These are phyloP conservation scores for Cotoneaster glaucophyllus DNA, from an alignment of 306 rosid species.

Conservation along the genomic window DNA sequence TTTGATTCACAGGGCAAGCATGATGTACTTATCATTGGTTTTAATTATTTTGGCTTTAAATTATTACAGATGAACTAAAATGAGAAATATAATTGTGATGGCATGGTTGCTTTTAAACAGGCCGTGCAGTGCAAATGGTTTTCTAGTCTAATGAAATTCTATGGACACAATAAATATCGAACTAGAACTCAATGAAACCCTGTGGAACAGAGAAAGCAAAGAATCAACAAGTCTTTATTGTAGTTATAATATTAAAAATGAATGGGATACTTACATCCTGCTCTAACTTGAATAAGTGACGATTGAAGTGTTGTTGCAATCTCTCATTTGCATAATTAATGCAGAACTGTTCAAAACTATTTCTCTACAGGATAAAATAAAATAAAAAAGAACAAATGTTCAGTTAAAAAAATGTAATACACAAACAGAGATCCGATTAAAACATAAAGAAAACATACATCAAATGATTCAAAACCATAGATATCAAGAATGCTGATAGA, in stretches of 20 bases:
- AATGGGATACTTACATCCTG: constrained; percentile 67
- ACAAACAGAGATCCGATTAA: not conserved
- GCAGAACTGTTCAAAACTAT: constrained; percentile 98
- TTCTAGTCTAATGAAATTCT: not conserved
- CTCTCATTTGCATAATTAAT: constrained; percentile 98
- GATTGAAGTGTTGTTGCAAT: constrained; percentile 96
- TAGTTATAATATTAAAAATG: constrained; percentile 1
- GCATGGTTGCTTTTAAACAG: not conserved
- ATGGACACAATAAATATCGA: not conserved
- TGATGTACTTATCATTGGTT: not conserved
- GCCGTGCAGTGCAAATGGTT: not conserved
- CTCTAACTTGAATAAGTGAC: constrained; percentile 95
- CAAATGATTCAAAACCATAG: constrained; percentile 98
- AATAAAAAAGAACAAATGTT: not conserved
- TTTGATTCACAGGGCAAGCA: not conserved
- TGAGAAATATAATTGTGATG: not conserved
- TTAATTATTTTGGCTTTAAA: not conserved
- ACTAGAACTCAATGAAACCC: not conserved
- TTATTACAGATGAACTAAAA: not conserved
- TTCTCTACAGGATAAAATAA: constrained; percentile 46
- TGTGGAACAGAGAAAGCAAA: not conserved
- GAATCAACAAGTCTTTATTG: not conserved
- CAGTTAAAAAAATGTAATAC: not conserved
- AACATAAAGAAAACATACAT: constrained; percentile 48
- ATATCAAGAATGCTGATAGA: constrained; percentile 97